phyloP scores from a whole-genome alignment of 169 alveolate genomes.

The Cryptosporidium sp. region DNA sequence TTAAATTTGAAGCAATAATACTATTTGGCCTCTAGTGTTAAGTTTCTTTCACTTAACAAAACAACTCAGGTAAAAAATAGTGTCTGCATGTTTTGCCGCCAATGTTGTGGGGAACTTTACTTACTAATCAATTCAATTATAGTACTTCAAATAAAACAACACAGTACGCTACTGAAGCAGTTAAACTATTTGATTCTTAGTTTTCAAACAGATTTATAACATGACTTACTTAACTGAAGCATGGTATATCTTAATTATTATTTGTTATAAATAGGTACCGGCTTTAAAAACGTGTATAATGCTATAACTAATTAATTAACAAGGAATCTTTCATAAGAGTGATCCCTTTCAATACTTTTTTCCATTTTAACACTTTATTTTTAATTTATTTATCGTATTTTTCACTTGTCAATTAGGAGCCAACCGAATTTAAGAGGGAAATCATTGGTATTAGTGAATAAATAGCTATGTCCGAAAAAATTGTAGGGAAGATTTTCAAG shows the following conservation, averaged over 20 bases:
- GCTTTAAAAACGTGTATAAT: too few species aligned
- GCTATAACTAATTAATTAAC: too few species aligned
- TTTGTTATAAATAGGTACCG: not conserved
- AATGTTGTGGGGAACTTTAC: constrained; percentile 56
- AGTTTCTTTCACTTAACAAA: not conserved
- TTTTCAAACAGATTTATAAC: not conserved
- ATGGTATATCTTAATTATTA: too few species aligned
- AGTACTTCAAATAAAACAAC: not conserved
- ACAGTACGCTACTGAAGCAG: too few species aligned
- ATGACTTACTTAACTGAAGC: too few species aligned
- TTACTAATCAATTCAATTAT: not conserved
- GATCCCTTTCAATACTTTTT: not conserved
- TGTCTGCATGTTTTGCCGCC: constrained; percentile 72
- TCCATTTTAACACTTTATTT: not conserved
- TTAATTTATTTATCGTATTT: not conserved
- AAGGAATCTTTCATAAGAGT: too few species aligned
- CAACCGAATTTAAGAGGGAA: not conserved
- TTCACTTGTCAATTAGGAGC: not conserved
- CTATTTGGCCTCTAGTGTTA: not conserved
- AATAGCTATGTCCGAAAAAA: not conserved
- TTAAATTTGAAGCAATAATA: constrained; percentile 4
- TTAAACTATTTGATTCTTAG: not conserved
- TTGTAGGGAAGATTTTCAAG: constrained; percentile 25
- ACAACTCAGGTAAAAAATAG: not conserved
- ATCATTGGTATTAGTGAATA: not conserved